These are phyloP conservation scores for Atalantia buxifolia DNA, from an alignment of 345 rosid genomes.

Conservation along the genomic window DNA sequence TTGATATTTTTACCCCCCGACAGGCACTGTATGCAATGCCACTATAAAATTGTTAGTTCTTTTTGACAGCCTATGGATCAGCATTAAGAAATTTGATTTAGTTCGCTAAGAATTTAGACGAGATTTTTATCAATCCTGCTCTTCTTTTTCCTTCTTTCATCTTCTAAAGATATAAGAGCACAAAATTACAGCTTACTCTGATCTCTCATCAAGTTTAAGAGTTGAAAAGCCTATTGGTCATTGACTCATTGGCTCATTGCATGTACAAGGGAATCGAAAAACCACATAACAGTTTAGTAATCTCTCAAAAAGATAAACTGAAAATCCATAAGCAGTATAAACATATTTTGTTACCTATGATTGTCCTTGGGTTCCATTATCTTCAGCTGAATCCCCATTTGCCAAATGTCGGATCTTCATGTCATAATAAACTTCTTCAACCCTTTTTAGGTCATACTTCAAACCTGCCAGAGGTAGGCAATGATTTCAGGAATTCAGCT, in stretches of 20 bases:
- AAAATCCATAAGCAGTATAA: not conserved
- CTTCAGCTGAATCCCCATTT: slow-evolving; percentile 33
- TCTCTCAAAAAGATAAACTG: not conserved
- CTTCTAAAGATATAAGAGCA: not conserved
- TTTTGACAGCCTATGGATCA: not conserved
- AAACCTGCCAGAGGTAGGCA: slow-evolving; percentile 44
- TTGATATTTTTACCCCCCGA: too few relatives aligned
- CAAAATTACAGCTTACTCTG: not conserved
- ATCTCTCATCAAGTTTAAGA: not conserved
- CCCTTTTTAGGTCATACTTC: slow-evolving; percentile 81
- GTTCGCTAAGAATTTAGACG: not conserved
- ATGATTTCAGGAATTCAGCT: slow-evolving; percentile 1
- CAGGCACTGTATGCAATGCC: too few relatives aligned
- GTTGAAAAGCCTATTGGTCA: not conserved
- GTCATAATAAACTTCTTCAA: slow-evolving; percentile 86
- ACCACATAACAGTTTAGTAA: not conserved
- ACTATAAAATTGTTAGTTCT: not conserved
- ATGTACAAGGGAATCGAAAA: not conserved
- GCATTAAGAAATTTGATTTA: not conserved
- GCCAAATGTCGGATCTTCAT: slow-evolving; percentile 83
- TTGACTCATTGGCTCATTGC: not conserved
- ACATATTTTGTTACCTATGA: not conserved
- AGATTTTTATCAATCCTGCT: not conserved
- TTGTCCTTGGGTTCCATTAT: slow-evolving; percentile 26
- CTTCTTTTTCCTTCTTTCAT: not conserved